Base-by-base conservation (phyloP, 768 basidiomycete species). In the Suillus subaureus region DNA sequence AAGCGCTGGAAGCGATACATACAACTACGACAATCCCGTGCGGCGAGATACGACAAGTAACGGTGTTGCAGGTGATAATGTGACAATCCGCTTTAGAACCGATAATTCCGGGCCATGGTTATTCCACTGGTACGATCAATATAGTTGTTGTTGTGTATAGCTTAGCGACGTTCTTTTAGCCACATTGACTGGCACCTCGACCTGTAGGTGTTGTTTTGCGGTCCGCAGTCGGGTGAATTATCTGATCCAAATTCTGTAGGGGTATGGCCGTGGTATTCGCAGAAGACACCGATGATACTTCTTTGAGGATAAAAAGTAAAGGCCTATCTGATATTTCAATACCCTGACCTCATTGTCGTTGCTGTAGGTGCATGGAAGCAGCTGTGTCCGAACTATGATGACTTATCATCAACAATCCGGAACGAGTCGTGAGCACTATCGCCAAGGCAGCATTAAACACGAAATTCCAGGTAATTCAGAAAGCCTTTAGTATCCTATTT, bases 21-120 rank as follows among this genome's bases (percentile, higher is more conserved):
- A 76, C 67, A 83, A 83, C 66, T 83, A 73, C 40, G 61, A 65
- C 35, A 86, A 86, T 71, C 87, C 88, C 0, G 82, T 84, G 66
- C 76, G 76, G 62, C 77, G 85, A 49, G 87, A 89, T 69, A 85
- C 84, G 0, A 81, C 85, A 23, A 67, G 55, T 61, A 69, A 69
- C 0, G 79, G 69, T 23, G 35, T 58, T 35, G 40, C 72, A 3
- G 73, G 70, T 0, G 81, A 82, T 65, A 77, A 79, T 35, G 82
- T 84, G 18, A 83, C 84, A 3, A 80, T 91, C 57, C 83, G 88
- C 11, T 91, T 89, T 79, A 74, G 74, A 39, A 89, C 89, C 0
- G 86, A 92, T 71, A 91, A 90, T 74, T 81, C 88, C 1, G 89
- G 89, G 5, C 84, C 85, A 6, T 88, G 86, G 81, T 78, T 84